Percentiles rank a stretch among this genome's conserved stretches.
phyloP scores from a whole-genome alignment of 768 basidiomycete genomes.

The Tulasnella sp. region DNA sequence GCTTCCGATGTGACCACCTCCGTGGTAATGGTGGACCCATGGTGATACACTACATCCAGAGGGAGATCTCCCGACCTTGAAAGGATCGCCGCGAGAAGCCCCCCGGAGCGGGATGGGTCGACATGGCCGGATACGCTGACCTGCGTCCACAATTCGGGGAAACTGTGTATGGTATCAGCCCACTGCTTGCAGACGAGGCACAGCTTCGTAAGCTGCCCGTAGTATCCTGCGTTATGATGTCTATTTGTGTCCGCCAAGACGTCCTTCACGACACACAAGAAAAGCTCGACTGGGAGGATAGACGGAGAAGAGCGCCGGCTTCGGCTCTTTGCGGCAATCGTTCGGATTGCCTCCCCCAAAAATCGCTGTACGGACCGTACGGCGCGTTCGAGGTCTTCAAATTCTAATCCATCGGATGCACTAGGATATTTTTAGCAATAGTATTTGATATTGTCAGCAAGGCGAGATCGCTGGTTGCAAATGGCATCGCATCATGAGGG shows the following conservation, averaged over 20 bases:
- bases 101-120: no score
- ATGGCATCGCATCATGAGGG: no score
- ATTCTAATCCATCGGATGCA: not conserved
- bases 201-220: not conserved
- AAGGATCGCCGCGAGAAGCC: not conserved
- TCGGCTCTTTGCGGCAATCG: not conserved
- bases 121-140: not conserved
- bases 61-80: not conserved
- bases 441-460: not conserved
- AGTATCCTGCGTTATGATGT: not conserved
- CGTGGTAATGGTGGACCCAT: not conserved
- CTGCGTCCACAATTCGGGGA: not conserved
- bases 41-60: not conserved
- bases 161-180: not conserved
- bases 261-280: not conserved
- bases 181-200: not conserved
- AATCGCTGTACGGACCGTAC: not conserved
- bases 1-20: not conserved
- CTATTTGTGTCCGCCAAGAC: not conserved
- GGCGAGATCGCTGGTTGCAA: not conserved
- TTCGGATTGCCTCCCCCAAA: not conserved
- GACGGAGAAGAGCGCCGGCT: not conserved
- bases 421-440: not conserved
- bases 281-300: not conserved
- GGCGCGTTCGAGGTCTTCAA: not conserved